phyloP scores from a whole-genome alignment of 768 basidiomycete species.

The Russula foetens region DNA sequence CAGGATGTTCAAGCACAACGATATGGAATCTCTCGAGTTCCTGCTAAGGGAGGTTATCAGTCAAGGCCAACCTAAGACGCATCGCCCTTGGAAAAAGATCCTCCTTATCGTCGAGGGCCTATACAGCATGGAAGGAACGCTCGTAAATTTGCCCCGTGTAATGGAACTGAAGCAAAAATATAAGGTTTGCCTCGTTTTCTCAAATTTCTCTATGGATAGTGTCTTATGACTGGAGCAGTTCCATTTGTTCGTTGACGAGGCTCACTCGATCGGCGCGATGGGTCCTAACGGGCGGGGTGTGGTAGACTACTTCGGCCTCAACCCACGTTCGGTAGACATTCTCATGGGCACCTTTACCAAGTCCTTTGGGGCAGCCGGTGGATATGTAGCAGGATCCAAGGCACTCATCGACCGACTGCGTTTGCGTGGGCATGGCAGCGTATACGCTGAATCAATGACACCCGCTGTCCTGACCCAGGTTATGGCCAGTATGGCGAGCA shows the following conservation, averaged over 20 bases:
- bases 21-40: slow-evolving; percentile 75
- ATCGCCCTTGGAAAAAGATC: slow-evolving; percentile 99
- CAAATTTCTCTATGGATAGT: neutral
- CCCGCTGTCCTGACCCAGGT: slow-evolving; percentile 90
- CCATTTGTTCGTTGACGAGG: slow-evolving; percentile 93
- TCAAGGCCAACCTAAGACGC: slow-evolving; percentile 96
- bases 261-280: slow-evolving; percentile 93
- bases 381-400: slow-evolving; percentile 87
- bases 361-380: slow-evolving; percentile 89
- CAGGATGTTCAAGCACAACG: slow-evolving; percentile 94
- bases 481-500: slow-evolving; percentile 87
- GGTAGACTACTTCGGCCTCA: slow-evolving; percentile 84
- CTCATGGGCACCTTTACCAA: slow-evolving; percentile 99
- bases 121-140: slow-evolving; percentile 98
- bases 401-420: slow-evolving; percentile 75
- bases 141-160: slow-evolving; percentile 76
- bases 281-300: slow-evolving; percentile 94
- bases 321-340: slow-evolving; percentile 77
- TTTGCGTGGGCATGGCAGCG: slow-evolving; percentile 67
- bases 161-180: slow-evolving; percentile 87
- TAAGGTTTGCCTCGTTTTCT: slow-evolving; percentile 54
- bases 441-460: slow-evolving; percentile 86
- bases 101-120: slow-evolving; percentile 90
- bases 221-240: slow-evolving; percentile 46
- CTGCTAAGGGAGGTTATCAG: slow-evolving; percentile 86